A percentile compares a stretch with the other conserved stretches of the same genome.
Evolutionary conservation across 306 rosid genomes (phyloP).

Genomic region (Gillenia trifoliata): DNA sequence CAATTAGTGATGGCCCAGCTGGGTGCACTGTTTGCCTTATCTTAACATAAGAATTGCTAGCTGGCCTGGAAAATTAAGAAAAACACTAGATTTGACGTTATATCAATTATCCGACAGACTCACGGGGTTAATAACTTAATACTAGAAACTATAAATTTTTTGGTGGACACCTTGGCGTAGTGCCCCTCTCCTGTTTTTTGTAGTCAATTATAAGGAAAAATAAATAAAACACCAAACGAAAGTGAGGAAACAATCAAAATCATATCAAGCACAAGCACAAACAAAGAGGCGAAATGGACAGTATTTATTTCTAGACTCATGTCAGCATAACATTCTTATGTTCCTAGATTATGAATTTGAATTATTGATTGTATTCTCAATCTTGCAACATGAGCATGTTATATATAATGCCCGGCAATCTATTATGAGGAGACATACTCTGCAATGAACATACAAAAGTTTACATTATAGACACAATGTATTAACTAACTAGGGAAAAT

Average conservation of each 20-base stretch:
- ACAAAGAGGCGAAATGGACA: neutral
- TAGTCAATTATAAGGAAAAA: neutral
- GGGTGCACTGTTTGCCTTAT: slow-evolving; percentile 1
- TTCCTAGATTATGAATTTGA: neutral
- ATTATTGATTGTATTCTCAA: neutral
- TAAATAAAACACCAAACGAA: neutral
- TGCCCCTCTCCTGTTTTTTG: neutral
- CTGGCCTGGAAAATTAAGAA: neutral
- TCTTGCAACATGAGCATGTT: neutral
- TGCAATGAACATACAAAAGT: neutral
- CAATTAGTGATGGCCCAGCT: too few species aligned
- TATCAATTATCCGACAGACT: neutral
- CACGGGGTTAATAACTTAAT: neutral
- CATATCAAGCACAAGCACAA: neutral
- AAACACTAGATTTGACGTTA: neutral
- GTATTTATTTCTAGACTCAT: too few species aligned
- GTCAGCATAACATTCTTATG: neutral
- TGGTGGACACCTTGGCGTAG: neutral
- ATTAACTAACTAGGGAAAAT: neutral
- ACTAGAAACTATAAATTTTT: neutral
- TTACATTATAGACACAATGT: neutral
- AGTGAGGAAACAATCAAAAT: neutral
- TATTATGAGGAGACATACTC: neutral
- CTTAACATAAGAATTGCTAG: neutral
- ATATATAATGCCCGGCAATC: neutral